Evolutionary conservation across 1,284 basidiomycete genomes (phyloP).

Genomic region (Cryptococcus hybrid): DNA sequence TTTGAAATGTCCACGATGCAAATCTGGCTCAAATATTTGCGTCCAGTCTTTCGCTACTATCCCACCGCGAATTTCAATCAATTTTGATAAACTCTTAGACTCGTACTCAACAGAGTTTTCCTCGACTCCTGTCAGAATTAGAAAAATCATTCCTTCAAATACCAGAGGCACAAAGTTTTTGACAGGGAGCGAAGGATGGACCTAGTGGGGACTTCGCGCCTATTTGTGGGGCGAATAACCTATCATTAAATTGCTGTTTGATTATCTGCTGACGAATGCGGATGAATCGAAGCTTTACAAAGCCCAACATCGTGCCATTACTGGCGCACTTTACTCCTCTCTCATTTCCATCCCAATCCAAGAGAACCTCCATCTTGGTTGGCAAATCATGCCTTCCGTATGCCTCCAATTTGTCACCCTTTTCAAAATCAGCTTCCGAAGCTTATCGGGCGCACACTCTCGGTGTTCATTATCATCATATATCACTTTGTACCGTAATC

Average conservation of each 20-base stretch:
- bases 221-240: conserved; percentile 2
- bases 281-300: conserved; percentile 1
- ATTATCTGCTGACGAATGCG: conserved; percentile 5
- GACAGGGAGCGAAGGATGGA: neutral
- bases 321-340: conserved; percentile 2
- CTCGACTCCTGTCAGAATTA: conserved; percentile 10
- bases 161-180: neutral
- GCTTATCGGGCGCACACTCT: neutral
- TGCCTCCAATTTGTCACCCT: conserved; percentile 9
- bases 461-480: conserved; percentile 8
- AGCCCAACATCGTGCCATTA: neutral
- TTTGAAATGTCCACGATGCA: conserved; percentile 39
- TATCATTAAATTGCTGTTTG: conserved; percentile 6
- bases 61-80: conserved; percentile 56
- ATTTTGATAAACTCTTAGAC: neutral
- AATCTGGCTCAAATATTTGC: conserved; percentile 61
- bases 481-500: conserved; percentile 1
- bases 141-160: conserved; percentile 9
- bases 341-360: conserved; percentile 13
- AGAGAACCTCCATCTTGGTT: neutral
- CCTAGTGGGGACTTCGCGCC: too few species aligned
- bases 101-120: neutral
- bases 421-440: conserved; percentile 6
- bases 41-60: conserved; percentile 64
- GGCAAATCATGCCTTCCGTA: neutral